Evolutionary conservation across 179 eudicot genomes (phyloP), one percentile per base, ranked within the genome.

Genomic region (Vitellaria paradoxa): DNA sequence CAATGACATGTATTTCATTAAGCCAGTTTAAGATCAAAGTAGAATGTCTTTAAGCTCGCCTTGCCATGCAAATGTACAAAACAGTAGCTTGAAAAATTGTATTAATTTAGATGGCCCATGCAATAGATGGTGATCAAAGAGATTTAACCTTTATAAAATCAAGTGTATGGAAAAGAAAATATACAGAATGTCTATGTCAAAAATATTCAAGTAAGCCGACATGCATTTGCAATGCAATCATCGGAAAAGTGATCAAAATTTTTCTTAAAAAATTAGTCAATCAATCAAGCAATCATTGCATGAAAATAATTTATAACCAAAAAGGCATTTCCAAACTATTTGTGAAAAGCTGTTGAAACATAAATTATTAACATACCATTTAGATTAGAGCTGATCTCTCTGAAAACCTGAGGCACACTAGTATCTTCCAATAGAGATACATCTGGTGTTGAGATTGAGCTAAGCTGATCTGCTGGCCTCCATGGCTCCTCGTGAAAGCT

Each of bases 341-440:
- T 17, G 37, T 47, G 8, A 18, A 14, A 30, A 30, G 37, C 50
- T 75, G 3, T 46, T 9, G 60, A 13, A 45, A 78, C 21, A 64
- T 52, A 37, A 70, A 64, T 67, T 23, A 77, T 64, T 18, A 59
- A 21, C 84, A 56, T 87, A 96, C 99, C 98, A 71, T 80, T 86
- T 82, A 91, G 89, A 81, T 91, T 93, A 75, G 97, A 90, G 87
- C 88, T 93, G 81, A 93, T 96, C 73, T 96, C 98, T 84, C 87
- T 88, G 77, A 91, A 93, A 80, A 80, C 89, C 72, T 84, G 82
- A 45, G 88, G 88, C 56, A 90, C 82, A 74, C 76, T 80, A 68
- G 87, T 83, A 81, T 90, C 97, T 68, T 89, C 94, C 42, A 89
- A 81, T 46, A 88, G 89, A 72, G 92, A 85, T 64, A 87, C 70